Conservation (phyloP, 2,329 filamentous ascomycete species). For the Huntiella decipiens region DNA sequence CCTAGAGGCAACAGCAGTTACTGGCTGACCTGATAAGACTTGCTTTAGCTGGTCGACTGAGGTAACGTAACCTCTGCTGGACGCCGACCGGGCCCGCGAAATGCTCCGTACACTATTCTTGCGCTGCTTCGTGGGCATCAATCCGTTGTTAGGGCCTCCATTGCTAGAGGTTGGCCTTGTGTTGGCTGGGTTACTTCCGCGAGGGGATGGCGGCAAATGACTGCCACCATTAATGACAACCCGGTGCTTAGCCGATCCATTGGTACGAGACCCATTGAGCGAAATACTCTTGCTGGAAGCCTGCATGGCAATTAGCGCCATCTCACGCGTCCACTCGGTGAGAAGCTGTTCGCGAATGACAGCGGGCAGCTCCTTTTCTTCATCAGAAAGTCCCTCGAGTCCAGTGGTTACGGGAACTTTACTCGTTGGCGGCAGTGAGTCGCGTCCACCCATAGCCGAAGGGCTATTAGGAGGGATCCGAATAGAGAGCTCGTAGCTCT, state of each 20-base stretch:
- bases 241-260: constrained; percentile 31
- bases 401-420: neutral
- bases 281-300: constrained; percentile 55
- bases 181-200: constrained; percentile 27
- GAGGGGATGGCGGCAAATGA: constrained; percentile 16
- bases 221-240: constrained; percentile 38
- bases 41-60: constrained; percentile 46
- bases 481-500: constrained; percentile 45
- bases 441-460: constrained; percentile 45
- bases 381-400: neutral
- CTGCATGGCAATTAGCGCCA: constrained; percentile 47
- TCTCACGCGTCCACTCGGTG: constrained; percentile 60
- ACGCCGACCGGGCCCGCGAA: constrained; percentile 26
- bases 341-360: constrained; percentile 58
- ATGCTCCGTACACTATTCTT: constrained; percentile 36
- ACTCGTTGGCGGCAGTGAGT: neutral
- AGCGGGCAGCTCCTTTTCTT: constrained; percentile 36
- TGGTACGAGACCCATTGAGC: constrained; percentile 54
- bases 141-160: constrained; percentile 17
- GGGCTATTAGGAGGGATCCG: constrained; percentile 51
- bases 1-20: constrained; percentile 17
- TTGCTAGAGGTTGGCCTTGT: constrained; percentile 29
- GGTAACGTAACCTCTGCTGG: constrained; percentile 31
- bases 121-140: constrained; percentile 25
- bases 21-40: constrained; percentile 34